Evolutionary conservation across 768 basidiomycete species (phyloP).

Genomic region (Kwoniella newhampshirensis): DNA sequence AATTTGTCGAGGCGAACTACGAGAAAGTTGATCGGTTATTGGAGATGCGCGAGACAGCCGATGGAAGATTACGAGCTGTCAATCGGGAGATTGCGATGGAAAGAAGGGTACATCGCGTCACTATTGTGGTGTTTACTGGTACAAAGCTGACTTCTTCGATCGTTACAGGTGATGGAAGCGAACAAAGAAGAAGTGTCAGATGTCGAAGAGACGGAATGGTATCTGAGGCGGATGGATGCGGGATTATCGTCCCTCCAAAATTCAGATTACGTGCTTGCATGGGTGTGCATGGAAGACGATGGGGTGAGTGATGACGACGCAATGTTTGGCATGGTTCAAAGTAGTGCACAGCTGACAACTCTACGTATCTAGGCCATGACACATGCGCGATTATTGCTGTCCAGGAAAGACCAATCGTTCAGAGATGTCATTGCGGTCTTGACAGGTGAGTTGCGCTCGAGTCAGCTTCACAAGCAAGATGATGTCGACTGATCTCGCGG

Average conservation of each 20-base stretch:
- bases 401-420: constrained; percentile 69
- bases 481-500: constrained; percentile 42
- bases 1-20: constrained; percentile 90
- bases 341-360: too few relatives aligned
- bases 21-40: constrained; percentile 92
- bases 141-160: background rate
- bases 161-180: constrained; percentile 59
- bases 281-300: constrained; percentile 97
- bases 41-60: constrained; percentile 75
- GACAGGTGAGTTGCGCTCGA: constrained; percentile 58
- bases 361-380: constrained; percentile 63
- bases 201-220: constrained; percentile 73
- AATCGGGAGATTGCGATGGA: constrained; percentile 71
- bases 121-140: background rate
- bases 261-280: constrained; percentile 88
- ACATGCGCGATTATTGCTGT: constrained; percentile 74
- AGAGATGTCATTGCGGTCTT: constrained; percentile 71
- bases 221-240: constrained; percentile 80
- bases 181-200: constrained; percentile 62
- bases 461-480: constrained; percentile 67
- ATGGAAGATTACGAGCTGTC: constrained; percentile 61
- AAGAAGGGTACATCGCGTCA: constrained; percentile 59
- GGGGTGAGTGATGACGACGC: constrained; percentile 73
- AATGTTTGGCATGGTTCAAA: too few relatives aligned
- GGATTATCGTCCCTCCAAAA: constrained; percentile 87